These are phyloP conservation scores for Arthrobotrys conoides DNA, from an alignment of 2,329 filamentous ascomycete genomes.

Conservation along the genomic window DNA sequence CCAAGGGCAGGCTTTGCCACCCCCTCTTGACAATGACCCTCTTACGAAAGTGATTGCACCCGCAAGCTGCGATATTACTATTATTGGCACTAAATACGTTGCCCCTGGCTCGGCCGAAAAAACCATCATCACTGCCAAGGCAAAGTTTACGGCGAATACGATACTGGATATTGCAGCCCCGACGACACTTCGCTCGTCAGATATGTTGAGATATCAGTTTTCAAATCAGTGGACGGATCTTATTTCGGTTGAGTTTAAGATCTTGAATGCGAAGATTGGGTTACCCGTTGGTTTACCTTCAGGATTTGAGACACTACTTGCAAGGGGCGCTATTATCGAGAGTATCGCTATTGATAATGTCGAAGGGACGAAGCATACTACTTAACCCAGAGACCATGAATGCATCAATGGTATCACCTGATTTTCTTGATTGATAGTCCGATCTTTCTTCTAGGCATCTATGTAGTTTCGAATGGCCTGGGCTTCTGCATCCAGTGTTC, in stretches of 20 bases:
- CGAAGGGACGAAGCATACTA: conserved; percentile 15
- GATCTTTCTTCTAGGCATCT: no score
- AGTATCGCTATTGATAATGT: conserved; percentile 46
- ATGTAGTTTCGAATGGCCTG: no score
- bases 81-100: conserved; percentile 27
- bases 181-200: not conserved
- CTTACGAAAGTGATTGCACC: conserved; percentile 5
- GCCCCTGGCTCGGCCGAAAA: not conserved
- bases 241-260: conserved; percentile 20
- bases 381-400: no score
- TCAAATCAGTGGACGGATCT: conserved; percentile 7
- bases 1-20: conserved; percentile 5
- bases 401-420: no score
- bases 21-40: not conserved
- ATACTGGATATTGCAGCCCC: not conserved
- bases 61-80: conserved; percentile 18
- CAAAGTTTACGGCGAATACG: conserved; percentile 14
- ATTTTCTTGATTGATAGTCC: conserved; percentile 2
- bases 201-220: conserved; percentile 9
- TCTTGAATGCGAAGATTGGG: not conserved
- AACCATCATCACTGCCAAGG: not conserved
- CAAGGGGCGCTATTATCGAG: not conserved
- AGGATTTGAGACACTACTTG: not conserved
- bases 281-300: not conserved
- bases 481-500: no score